Evolutionary conservation across 2,329 filamentous ascomycete genomes (phyloP).

Genomic region (Ascochyta fabae): DNA sequence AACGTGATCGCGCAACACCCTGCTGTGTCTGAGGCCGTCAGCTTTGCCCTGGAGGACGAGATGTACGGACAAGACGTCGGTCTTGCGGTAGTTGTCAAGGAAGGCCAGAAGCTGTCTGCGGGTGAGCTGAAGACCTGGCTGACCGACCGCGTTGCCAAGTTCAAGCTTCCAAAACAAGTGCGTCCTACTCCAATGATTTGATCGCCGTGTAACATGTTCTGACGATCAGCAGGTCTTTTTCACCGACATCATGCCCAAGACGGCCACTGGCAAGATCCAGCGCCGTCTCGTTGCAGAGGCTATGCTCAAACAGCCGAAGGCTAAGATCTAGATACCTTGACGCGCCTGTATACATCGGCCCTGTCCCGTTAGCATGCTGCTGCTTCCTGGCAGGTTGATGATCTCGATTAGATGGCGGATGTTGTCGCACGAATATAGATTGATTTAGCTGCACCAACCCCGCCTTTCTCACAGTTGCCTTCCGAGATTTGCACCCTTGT

Average conservation of each 20-base stretch:
- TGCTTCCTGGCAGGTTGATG: background rate
- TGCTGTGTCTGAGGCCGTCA: slow-evolving; percentile 77
- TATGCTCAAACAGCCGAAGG: slow-evolving; percentile 70
- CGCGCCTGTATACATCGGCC: slow-evolving; percentile 11
- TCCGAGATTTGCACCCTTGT: slow-evolving; percentile 11
- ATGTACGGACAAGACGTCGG: slow-evolving; percentile 84
- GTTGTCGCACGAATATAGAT: slow-evolving; percentile 18
- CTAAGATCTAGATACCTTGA: slow-evolving; percentile 56
- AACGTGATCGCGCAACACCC: slow-evolving; percentile 79
- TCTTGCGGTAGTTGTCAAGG: slow-evolving; percentile 76
- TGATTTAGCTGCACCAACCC: slow-evolving; percentile 12
- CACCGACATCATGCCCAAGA: slow-evolving; percentile 85
- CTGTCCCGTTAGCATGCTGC: slow-evolving; percentile 12
- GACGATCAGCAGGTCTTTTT: slow-evolving; percentile 70
- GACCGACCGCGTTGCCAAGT: slow-evolving; percentile 74
- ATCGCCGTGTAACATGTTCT: slow-evolving; percentile 22
- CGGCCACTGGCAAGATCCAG: slow-evolving; percentile 90
- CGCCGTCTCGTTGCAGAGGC: slow-evolving; percentile 83
- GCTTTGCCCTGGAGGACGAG: slow-evolving; percentile 82
- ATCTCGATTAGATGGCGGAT: slow-evolving; percentile 9
- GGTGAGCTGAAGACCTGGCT: slow-evolving; percentile 73
- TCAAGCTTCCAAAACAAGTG: slow-evolving; percentile 85
- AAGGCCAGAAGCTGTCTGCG: slow-evolving; percentile 60
- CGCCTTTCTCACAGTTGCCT: slow-evolving; percentile 2
- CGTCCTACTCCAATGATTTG: slow-evolving; percentile 28